A percentile compares a stretch with the other conserved stretches of the same genome.
phyloP scores from a whole-genome alignment of 2,329 filamentous ascomycete genomes.

The Intubia oerlemansii region DNA sequence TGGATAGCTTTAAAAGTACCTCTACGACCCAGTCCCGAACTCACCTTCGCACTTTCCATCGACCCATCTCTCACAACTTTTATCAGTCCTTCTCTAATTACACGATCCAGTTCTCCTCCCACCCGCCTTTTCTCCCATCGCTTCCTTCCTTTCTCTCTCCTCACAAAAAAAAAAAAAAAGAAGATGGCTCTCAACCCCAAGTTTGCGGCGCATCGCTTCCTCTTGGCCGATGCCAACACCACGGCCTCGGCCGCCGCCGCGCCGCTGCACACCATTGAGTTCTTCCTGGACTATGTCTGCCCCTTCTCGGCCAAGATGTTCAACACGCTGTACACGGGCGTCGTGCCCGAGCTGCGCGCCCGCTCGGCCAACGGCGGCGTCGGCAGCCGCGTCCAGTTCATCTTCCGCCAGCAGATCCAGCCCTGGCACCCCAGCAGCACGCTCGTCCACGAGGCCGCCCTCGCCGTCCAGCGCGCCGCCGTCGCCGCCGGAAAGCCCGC shows the following conservation, averaged over 20 bases:
- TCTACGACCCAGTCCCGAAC: too few relatives aligned
- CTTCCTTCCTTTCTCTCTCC: too few relatives aligned
- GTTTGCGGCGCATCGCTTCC: constrained; percentile 53
- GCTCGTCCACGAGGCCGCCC: constrained; percentile 60
- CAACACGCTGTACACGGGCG: constrained; percentile 46
- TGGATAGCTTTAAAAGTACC: too few relatives aligned
- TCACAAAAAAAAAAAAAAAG: too few relatives aligned
- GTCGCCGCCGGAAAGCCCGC: constrained; percentile 19
- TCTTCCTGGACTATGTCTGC: constrained; percentile 80
- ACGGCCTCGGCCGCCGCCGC: constrained; percentile 17
- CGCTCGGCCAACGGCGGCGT: constrained; percentile 28
- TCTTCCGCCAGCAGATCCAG: constrained; percentile 84
- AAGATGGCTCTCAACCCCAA: constrained; percentile 67
- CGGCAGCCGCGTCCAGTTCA: constrained; percentile 37
- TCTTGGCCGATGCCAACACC: constrained; percentile 26
- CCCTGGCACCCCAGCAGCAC: constrained; percentile 86
- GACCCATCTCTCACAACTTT: too few relatives aligned
- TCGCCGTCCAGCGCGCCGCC: constrained; percentile 53
- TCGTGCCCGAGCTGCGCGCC: constrained; percentile 41
- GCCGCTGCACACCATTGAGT: constrained; percentile 35
- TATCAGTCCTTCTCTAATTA: too few relatives aligned
- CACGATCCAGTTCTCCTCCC: too few relatives aligned
- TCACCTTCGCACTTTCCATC: too few relatives aligned
- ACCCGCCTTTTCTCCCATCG: too few relatives aligned
- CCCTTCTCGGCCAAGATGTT: constrained; percentile 52